Conservation (phyloP, 2,329 filamentous ascomycete genomes). For the Pyrenophora graminea region DNA sequence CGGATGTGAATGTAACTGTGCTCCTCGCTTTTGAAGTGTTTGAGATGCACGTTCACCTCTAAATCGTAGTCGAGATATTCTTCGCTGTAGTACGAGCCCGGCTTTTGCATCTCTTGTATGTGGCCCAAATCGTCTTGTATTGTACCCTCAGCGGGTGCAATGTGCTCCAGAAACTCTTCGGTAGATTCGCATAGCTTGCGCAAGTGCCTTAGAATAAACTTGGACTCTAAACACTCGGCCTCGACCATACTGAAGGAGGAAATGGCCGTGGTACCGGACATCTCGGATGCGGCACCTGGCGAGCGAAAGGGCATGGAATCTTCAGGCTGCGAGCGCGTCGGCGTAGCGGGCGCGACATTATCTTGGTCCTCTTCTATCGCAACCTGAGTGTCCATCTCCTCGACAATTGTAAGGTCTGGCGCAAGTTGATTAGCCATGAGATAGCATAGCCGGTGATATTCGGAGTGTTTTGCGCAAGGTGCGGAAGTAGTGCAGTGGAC, state of each 20-base stretch:
- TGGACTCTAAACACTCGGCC: conserved; percentile 48
- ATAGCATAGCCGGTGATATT: background rate
- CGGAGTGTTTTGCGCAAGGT: background rate
- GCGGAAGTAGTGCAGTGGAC: background rate
- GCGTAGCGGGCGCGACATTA: conserved; percentile 24
- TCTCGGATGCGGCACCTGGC: conserved; percentile 47
- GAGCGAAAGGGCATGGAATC: conserved; percentile 28
- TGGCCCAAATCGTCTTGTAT: conserved; percentile 25
- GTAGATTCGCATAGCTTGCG: conserved; percentile 42
- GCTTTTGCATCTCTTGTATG: conserved; percentile 37
- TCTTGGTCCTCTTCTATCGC: conserved; percentile 19
- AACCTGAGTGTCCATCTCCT: conserved; percentile 35
- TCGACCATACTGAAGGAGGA: conserved; percentile 53
- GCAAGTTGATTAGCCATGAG: conserved; percentile 15
- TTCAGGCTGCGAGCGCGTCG: conserved; percentile 17
- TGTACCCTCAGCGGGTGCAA: conserved; percentile 34
- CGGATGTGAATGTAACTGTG: conserved; percentile 49
- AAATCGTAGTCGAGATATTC: conserved; percentile 43
- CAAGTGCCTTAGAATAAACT: conserved; percentile 49
- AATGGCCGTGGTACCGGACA: conserved; percentile 54
- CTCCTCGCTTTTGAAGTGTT: conserved; percentile 44
- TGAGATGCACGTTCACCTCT: conserved; percentile 41
- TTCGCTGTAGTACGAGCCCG: conserved; percentile 47
- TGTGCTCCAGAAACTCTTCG: conserved; percentile 36
- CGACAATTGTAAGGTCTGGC: conserved; percentile 42